Evolutionary conservation across 805 yeast genomes (phyloP), one percentile per base, ranked within the genome.

Genomic region (Yarrowia sp.): DNA sequence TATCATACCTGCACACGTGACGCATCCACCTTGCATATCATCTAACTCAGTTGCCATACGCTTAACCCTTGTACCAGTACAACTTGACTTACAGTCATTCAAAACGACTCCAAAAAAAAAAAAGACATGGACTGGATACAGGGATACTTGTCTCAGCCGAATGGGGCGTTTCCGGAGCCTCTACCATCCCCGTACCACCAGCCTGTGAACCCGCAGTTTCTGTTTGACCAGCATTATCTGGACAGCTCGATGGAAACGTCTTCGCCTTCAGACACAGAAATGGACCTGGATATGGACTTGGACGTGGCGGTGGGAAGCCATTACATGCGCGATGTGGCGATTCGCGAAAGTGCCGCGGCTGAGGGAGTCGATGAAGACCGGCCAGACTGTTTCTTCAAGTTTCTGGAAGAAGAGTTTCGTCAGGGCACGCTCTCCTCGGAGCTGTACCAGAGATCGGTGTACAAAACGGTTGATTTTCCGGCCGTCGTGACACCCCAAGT

Each of bases 1-100:
- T 52, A 54, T 54, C 32, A 17, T 30, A 14, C 28, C 32, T 26
- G 43, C 51, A 33, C 52, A 41, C 64, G 43, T 33, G 43, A 33
- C 38, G 40, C 43, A 33, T 59, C 43, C 32, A 30, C 28, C 64
- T 33, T 44, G 77, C 36, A 75, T 73, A 61, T 54, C 61, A 36
- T 19, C 26, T 26, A 51, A 33, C 59, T 32, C 59, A n/a, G 22
- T 51, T 51, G 30, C 32, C n/a, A 11, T 24, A 43, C 19, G n/a
- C n/a, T n/a, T 22, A 16, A 35, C 40, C 40, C 4, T 4, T 26
- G n/a, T n/a, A n/a, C n/a, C n/a, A n/a, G n/a, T n/a, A n/a, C n/a
- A n/a, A n/a, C n/a, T 14, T 17, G 14, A 36, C 21, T 12, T 6
- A 8, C 10, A 1, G 7, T 36, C 4, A 7, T 7, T 6, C 40